A percentile compares a stretch with the other conserved stretches of the same genome.
These are phyloP conservation scores for Ogataea pignaliae DNA, from an alignment of 805 yeast genomes.

Conservation along the genomic window DNA sequence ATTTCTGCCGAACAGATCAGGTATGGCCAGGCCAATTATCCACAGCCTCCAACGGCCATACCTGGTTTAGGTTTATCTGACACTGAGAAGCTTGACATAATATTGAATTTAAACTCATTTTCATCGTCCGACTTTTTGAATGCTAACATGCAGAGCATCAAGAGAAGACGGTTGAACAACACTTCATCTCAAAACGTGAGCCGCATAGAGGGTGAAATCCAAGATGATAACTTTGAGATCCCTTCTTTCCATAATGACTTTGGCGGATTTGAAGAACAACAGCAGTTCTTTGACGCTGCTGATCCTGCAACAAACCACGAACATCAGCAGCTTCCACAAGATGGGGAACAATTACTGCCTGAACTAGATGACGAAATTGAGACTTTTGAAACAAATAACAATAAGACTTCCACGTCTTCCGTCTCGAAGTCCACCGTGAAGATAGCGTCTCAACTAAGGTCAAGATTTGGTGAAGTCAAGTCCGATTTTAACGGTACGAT, in stretches of 20 bases:
- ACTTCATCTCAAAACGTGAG: neutral
- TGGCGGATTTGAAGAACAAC: slow-evolving; percentile 15
- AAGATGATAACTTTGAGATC: slow-evolving; percentile 15
- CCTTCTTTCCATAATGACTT: slow-evolving; percentile 18
- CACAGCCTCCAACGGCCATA: slow-evolving; percentile 7
- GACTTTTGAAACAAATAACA: slow-evolving; percentile 16
- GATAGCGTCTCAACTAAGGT: slow-evolving; percentile 46
- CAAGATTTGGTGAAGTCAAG: slow-evolving; percentile 19
- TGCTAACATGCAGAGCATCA: slow-evolving; percentile 6
- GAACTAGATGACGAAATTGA: slow-evolving; percentile 23
- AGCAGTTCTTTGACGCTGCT: slow-evolving; percentile 10
- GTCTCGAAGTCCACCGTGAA: slow-evolving; percentile 47
- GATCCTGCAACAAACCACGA: slow-evolving; percentile 2
- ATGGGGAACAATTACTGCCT: slow-evolving; percentile 14
- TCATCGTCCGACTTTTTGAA: slow-evolving; percentile 9
- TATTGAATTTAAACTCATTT: slow-evolving; percentile 9
- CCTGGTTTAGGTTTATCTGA: slow-evolving; percentile 1
- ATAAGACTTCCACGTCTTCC: slow-evolving; percentile 16
- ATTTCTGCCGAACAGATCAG: slow-evolving; percentile 37
- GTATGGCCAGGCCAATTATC: slow-evolving; percentile 27
- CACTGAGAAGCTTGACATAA: neutral
- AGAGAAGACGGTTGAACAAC: slow-evolving; percentile 11
- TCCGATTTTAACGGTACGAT: slow-evolving; percentile 7
- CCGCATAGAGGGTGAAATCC: neutral
- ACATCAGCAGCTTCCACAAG: neutral